Conservation (phyloP, 2,329 filamentous ascomycete genomes). For the Fusarium decemcellulare region DNA sequence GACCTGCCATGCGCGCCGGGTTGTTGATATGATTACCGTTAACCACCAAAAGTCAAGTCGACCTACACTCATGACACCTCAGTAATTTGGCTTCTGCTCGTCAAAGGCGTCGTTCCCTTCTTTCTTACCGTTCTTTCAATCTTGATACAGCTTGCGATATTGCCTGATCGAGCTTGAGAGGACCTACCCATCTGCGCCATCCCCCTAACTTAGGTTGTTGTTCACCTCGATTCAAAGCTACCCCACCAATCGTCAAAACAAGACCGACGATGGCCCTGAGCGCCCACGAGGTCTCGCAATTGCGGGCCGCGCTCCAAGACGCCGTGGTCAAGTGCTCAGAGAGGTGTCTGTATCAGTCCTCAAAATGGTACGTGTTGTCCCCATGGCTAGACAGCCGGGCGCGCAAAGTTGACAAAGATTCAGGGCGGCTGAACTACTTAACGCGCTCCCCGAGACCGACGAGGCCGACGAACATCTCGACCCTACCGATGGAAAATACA, state of each 20-base stretch:
- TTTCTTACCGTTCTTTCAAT: background rate
- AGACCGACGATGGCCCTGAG: slow-evolving; percentile 67
- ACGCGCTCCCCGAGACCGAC: slow-evolving; percentile 78
- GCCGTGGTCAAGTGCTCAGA: slow-evolving; percentile 94
- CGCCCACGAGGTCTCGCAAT: slow-evolving; percentile 70
- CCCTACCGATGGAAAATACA: slow-evolving; percentile 53
- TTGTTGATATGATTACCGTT: slow-evolving; percentile 33
- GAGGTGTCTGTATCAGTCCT: slow-evolving; percentile 93
- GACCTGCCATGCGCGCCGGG: slow-evolving; percentile 11
- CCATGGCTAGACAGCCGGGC: background rate
- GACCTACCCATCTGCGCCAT: slow-evolving; percentile 16
- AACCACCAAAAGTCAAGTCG: slow-evolving; percentile 9
- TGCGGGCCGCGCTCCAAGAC: slow-evolving; percentile 83
- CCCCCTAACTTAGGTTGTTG: background rate
- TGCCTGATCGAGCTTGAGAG: background rate
- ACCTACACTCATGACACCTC: slow-evolving; percentile 36
- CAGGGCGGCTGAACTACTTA: slow-evolving; percentile 95
- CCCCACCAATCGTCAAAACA: slow-evolving; percentile 35
- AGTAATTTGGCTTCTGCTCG: background rate
- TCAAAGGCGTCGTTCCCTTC: background rate
- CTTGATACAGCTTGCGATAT: background rate
- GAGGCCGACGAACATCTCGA: slow-evolving; percentile 65
- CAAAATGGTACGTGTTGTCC: slow-evolving; percentile 83
- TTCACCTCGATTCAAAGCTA: slow-evolving; percentile 22
- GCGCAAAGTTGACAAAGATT: slow-evolving; percentile 31